A percentile compares a stretch with the other conserved stretches of the same genome.
phyloP scores from a whole-genome alignment of 2,329 filamentous ascomycete species.

The Chrysosporium keratinophilum region DNA sequence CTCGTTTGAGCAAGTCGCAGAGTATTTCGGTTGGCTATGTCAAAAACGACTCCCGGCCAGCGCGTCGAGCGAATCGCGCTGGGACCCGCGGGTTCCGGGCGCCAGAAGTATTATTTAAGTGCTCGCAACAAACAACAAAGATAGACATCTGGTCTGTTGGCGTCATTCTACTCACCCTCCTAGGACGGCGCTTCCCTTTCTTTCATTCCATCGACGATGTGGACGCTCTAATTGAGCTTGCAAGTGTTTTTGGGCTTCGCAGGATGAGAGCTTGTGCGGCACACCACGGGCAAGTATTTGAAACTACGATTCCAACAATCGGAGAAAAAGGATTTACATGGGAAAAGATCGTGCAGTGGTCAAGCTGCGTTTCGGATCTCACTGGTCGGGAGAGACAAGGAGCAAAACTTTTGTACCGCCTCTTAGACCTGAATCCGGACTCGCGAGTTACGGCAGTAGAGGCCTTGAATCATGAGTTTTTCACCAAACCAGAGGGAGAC shows the following conservation, averaged over 20 bases:
- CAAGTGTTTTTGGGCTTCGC: slow-evolving; percentile 79
- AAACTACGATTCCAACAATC: slow-evolving; percentile 86
- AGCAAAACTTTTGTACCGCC: slow-evolving; percentile 32
- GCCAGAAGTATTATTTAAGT: slow-evolving; percentile 93
- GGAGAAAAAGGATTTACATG: slow-evolving; percentile 74
- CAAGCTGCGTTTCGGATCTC: slow-evolving; percentile 62
- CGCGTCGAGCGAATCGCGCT: slow-evolving; percentile 82
- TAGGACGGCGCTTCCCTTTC: slow-evolving; percentile 88
- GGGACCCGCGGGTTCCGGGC: slow-evolving; percentile 93
- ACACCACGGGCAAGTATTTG: slow-evolving; percentile 81
- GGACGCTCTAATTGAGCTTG: slow-evolving; percentile 94
- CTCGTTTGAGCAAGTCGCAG: slow-evolving; percentile 48
- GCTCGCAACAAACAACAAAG: slow-evolving; percentile 83
- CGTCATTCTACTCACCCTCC: slow-evolving; percentile 90
- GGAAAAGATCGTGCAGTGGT: slow-evolving; percentile 93
- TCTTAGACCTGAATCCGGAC: slow-evolving; percentile 37
- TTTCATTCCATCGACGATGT: slow-evolving; percentile 99
- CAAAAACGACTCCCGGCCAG: slow-evolving; percentile 78
- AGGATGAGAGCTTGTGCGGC: slow-evolving; percentile 75
- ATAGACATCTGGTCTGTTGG: slow-evolving; percentile 97
- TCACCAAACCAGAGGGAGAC: slow-evolving; percentile 30
- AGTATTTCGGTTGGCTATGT: slow-evolving; percentile 60
- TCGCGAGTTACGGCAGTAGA: slow-evolving; percentile 36
- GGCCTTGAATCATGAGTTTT: slow-evolving; percentile 38
- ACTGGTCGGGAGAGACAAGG: slow-evolving; percentile 39